A percentile compares a stretch with the other conserved stretches of the same genome.
Evolutionary conservation across 1,284 basidiomycete species (phyloP).

Genomic region (Austropuccinia psidii): DNA sequence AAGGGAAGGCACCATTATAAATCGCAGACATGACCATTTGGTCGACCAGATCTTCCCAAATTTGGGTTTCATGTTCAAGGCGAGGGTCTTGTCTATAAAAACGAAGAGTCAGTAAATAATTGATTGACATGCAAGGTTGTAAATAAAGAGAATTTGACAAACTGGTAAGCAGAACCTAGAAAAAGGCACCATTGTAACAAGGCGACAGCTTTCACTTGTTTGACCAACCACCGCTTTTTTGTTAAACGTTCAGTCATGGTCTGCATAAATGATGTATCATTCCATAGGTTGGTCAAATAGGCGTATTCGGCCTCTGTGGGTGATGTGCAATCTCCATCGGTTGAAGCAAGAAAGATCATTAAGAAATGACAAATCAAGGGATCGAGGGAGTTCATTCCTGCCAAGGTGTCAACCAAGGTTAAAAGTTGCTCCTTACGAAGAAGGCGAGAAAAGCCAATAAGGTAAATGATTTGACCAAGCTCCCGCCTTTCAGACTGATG

Average conservation of each 20-base stretch:
- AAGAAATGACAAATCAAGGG: conserved; percentile 34
- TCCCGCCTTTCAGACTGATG: conserved; percentile 35
- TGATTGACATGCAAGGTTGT: background rate
- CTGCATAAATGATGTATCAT: conserved; percentile 21
- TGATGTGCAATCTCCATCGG: conserved; percentile 30
- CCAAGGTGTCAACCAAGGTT: conserved; percentile 17
- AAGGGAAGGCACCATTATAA: conserved; percentile 70
- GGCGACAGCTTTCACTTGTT: conserved; percentile 35
- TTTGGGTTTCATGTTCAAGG: conserved; percentile 54
- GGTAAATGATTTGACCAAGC: conserved; percentile 33
- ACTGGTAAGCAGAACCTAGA: conserved; percentile 36
- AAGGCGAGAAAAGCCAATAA: conserved; percentile 33
- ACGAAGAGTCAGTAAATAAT: background rate
- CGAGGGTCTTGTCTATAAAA: conserved; percentile 58
- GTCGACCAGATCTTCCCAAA: conserved; percentile 70
- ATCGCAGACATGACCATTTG: conserved; percentile 58
- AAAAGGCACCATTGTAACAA: conserved; percentile 36
- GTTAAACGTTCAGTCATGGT: conserved; percentile 20
- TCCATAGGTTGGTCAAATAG: conserved; percentile 25
- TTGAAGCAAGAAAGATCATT: conserved; percentile 29
- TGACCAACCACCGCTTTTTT: conserved; percentile 32
- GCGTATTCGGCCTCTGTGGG: conserved; percentile 10
- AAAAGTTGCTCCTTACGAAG: conserved; percentile 11
- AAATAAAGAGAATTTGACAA: background rate
- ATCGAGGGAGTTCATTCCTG: conserved; percentile 34